phyloP scores from a whole-genome alignment of 805 yeast genomes.

The Starmerella sp. region DNA sequence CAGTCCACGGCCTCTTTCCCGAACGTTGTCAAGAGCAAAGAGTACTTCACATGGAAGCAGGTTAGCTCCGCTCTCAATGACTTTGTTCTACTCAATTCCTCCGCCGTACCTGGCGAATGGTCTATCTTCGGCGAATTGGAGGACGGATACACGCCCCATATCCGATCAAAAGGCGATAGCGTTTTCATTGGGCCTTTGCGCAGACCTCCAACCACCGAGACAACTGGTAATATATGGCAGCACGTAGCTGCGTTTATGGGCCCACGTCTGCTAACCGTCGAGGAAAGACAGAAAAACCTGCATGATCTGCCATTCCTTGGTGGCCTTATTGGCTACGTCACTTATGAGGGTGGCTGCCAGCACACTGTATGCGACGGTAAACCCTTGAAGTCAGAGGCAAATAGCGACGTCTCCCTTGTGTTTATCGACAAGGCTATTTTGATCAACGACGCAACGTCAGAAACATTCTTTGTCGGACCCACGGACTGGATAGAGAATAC shows the following conservation, averaged over 20 bases:
- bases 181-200: constrained; percentile 17
- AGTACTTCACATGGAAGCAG: constrained; percentile 2
- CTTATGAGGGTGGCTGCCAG: constrained; percentile 63
- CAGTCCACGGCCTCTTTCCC: background rate
- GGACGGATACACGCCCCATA: constrained; percentile 11
- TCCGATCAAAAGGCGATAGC: constrained; percentile 15
- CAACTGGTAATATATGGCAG: constrained; percentile 8
- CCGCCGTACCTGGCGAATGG: constrained; percentile 78
- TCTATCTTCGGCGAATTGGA: constrained; percentile 59
- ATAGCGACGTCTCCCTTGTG: constrained; percentile 23
- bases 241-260: constrained; percentile 18
- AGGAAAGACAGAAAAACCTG: constrained; percentile 16
- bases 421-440: constrained; percentile 18
- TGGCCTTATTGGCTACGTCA: constrained; percentile 77
- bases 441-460: constrained; percentile 4
- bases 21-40: background rate
- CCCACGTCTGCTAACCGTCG: constrained; percentile 22
- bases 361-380: constrained; percentile 3
- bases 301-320: constrained; percentile 65
- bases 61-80: constrained; percentile 28
- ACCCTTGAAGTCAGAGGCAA: constrained; percentile 9
- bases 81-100: constrained; percentile 60
- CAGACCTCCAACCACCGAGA: background rate
- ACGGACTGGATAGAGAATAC: constrained; percentile 2
- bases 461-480: constrained; percentile 14